Percentiles rank a stretch among this genome's conserved stretches.
Conservation (phyloP, 805 yeast species). For the Limtongozyma cylindracea region DNA sequence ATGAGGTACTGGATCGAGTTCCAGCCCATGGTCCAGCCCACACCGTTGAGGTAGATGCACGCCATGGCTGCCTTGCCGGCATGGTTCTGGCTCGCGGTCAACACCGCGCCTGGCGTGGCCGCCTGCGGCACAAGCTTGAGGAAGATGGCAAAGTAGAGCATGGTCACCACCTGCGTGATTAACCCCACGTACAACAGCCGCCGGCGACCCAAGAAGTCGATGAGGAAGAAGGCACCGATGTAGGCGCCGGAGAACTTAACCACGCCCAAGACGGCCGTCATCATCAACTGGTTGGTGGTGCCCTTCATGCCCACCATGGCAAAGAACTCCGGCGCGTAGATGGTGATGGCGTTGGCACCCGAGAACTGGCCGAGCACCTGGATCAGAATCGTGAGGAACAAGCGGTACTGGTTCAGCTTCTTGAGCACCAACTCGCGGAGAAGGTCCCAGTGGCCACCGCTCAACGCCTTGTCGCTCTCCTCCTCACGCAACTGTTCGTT, state of each 20-base stretch:
- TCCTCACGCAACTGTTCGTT: conserved; percentile 26
- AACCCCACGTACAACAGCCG: conserved; percentile 23
- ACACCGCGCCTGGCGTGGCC: conserved; percentile 6
- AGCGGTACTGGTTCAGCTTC: conserved; percentile 18
- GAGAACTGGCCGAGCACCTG: conserved; percentile 33
- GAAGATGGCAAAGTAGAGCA: conserved; percentile 20
- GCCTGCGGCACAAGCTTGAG: conserved; percentile 18
- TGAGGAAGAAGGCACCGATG: conserved; percentile 22
- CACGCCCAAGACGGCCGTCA: conserved; percentile 26
- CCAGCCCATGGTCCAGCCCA: conserved; percentile 36
- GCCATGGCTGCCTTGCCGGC: conserved; percentile 25
- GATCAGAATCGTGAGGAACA: conserved; percentile 12
- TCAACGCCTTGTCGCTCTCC: conserved; percentile 30
- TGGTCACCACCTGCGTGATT: conserved; percentile 13
- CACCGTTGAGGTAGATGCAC: conserved; percentile 20
- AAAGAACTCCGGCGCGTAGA: conserved; percentile 27
- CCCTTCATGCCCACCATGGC: conserved; percentile 19
- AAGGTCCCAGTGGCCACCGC: conserved; percentile 5
- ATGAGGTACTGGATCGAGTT: conserved; percentile 27
- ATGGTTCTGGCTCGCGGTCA: conserved; percentile 7
- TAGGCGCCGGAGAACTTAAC: conserved; percentile 24
- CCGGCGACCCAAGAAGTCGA: conserved; percentile 27
- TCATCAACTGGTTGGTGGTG: conserved; percentile 13
- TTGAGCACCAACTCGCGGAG: conserved; percentile 11
- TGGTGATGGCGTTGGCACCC: conserved; percentile 30